Conservation (phyloP, 2,329 filamentous ascomycete species). For the Exserohilum turcica region DNA sequence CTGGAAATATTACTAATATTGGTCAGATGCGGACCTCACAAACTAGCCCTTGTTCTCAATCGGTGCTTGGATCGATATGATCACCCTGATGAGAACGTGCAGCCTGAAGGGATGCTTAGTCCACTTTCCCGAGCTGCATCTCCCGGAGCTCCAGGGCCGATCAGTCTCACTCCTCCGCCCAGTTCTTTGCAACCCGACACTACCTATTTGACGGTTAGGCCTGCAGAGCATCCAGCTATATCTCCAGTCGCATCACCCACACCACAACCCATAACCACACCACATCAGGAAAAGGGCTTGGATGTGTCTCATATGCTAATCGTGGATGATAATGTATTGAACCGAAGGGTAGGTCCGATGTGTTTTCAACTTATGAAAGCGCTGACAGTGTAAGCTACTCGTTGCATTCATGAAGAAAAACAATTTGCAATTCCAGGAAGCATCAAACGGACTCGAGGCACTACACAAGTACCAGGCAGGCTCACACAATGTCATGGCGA, state of each 20-base stretch:
- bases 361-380: not conserved
- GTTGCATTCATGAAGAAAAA: conserved; percentile 40
- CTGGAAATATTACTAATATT: not conserved
- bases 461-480: conserved; percentile 30
- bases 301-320: conserved; percentile 35
- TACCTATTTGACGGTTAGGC: not conserved
- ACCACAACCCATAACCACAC: not conserved
- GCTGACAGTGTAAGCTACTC: conserved; percentile 33
- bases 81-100: conserved; percentile 28
- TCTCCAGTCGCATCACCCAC: not conserved
- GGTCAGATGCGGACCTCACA: conserved; percentile 40
- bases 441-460: conserved; percentile 43
- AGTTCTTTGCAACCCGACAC: not conserved
- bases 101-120: not conserved
- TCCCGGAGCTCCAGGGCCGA: not conserved
- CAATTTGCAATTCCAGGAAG: conserved; percentile 29
- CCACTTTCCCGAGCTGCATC: not conserved
- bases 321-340: conserved; percentile 49
- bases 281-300: not conserved
- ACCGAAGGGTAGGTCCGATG: conserved; percentile 36
- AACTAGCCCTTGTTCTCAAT: conserved; percentile 38
- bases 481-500: conserved; percentile 24
- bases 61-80: conserved; percentile 37
- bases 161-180: not conserved
- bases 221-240: not conserved